Evolutionary conservation across 164 flowering plant species (phyloP).

Genomic region (Piper longum): DNA sequence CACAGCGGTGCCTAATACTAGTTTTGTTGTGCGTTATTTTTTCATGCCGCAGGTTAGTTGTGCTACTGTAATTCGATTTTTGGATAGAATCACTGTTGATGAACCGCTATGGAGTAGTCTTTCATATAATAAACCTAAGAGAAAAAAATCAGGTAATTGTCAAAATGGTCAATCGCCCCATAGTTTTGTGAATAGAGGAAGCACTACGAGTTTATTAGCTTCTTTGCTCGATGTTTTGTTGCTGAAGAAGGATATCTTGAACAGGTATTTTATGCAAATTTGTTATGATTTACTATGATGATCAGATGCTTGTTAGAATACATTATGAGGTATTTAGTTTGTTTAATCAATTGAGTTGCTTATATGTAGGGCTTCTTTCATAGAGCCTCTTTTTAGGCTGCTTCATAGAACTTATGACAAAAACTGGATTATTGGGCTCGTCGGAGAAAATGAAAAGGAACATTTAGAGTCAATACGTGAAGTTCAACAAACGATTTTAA

Average conservation of each 20-base stretch:
- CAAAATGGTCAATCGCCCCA: slow-evolving; percentile 5
- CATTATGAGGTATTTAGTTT: neutral
- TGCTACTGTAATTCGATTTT: slow-evolving; percentile 25
- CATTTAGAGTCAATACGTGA: slow-evolving; percentile 16
- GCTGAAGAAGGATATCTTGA: slow-evolving; percentile 57
- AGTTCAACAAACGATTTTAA: slow-evolving; percentile 49
- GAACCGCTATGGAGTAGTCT: slow-evolving; percentile 9
- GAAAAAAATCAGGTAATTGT: slow-evolving; percentile 23
- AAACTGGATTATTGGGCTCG: slow-evolving; percentile 24
- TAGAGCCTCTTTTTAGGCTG: slow-evolving; percentile 56
- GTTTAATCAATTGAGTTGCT: neutral
- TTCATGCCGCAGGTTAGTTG: slow-evolving; percentile 36
- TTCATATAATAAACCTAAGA: slow-evolving; percentile 25
- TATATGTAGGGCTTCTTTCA: slow-evolving; percentile 35
- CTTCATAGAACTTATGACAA: slow-evolving; percentile 27
- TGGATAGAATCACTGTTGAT: slow-evolving; percentile 24
- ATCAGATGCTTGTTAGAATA: neutral
- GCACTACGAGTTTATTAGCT: slow-evolving; percentile 28
- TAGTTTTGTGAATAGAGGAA: slow-evolving; percentile 17
- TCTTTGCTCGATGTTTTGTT: slow-evolving; percentile 78
- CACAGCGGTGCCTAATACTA: too few relatives aligned
- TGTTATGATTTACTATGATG: neutral
- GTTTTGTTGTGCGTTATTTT: neutral
- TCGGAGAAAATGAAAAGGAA: slow-evolving; percentile 13
- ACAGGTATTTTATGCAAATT: slow-evolving; percentile 27